These are phyloP conservation scores for Phlyctochytrium bullatum DNA, from an alignment of 192 early-diverging fungal species.

Conservation along the genomic window DNA sequence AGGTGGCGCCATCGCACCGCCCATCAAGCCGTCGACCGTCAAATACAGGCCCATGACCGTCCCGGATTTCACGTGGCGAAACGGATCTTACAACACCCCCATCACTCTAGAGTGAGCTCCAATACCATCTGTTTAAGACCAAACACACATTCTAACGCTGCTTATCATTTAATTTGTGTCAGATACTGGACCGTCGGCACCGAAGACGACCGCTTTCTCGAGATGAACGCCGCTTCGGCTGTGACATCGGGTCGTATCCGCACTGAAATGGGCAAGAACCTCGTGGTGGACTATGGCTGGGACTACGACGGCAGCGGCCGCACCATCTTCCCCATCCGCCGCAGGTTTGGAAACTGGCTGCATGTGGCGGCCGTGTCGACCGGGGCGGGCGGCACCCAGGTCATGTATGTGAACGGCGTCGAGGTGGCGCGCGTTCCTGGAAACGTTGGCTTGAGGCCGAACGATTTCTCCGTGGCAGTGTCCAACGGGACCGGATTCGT, in stretches of 20 bases:
- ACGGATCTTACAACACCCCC: not conserved
- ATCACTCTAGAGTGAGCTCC: not conserved
- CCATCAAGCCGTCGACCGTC: not conserved
- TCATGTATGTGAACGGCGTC: not conserved
- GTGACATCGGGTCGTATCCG: not conserved
- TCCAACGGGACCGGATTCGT: conserved; percentile 2
- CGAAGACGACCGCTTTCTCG: not conserved
- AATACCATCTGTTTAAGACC: too few relatives aligned
- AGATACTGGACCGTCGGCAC: not conserved
- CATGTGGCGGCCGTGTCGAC: not conserved
- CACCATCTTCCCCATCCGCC: not conserved
- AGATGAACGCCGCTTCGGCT: not conserved
- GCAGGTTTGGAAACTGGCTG: not conserved
- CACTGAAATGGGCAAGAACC: not conserved
- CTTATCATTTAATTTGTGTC: too few relatives aligned
- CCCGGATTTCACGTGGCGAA: not conserved
- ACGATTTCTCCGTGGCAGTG: not conserved
- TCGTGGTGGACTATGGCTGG: not conserved
- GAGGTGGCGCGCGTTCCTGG: too few relatives aligned
- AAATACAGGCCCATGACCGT: not conserved
- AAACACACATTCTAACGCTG: not conserved
- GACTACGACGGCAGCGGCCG: not conserved
- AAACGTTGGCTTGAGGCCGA: too few relatives aligned
- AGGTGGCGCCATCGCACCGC: not conserved
- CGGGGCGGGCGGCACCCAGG: not conserved